Percentiles rank a stretch among this genome's conserved stretches.
These are phyloP conservation scores for Solanum aculeatissimum DNA, from an alignment of 305 asterid genomes.

Conservation along the genomic window DNA sequence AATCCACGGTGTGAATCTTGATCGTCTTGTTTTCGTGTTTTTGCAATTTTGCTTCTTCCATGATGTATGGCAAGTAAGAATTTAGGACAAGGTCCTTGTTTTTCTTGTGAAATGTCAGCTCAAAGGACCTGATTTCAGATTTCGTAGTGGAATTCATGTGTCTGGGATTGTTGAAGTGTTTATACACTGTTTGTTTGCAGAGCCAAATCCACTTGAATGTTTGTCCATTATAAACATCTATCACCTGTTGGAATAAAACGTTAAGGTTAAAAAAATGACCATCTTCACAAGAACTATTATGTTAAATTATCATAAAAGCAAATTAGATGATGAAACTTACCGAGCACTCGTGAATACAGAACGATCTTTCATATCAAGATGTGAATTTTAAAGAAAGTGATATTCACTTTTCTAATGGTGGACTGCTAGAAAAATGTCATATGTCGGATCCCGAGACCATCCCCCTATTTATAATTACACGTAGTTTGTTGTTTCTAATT, in stretches of 20 bases:
- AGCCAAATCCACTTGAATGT: conserved; percentile 55
- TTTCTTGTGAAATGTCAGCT: conserved; percentile 33
- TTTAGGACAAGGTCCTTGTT: conserved; percentile 29
- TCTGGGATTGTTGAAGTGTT: conserved; percentile 12
- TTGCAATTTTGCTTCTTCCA: conserved; percentile 11
- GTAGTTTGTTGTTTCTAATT: neutral
- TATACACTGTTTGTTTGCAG: conserved; percentile 5
- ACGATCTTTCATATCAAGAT: neutral
- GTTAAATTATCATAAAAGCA: neutral
- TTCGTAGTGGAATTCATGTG: conserved; percentile 17
- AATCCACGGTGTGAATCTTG: conserved; percentile 28
- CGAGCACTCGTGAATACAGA: neutral
- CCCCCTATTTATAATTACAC: neutral
- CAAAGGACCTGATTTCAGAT: conserved; percentile 32
- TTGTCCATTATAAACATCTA: conserved; percentile 22
- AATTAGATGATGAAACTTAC: no score
- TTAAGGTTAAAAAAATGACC: neutral
- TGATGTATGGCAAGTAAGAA: conserved; percentile 30
- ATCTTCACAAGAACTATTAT: neutral
- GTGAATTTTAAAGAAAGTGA: no score
- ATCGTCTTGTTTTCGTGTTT: conserved; percentile 33
- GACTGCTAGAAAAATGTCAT: neutral
- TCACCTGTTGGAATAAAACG: conserved; percentile 4
- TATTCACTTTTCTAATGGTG: neutral
- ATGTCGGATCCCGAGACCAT: neutral